phyloP scores from a whole-genome alignment of 139 green algal species.

The Chlorella sp. region DNA sequence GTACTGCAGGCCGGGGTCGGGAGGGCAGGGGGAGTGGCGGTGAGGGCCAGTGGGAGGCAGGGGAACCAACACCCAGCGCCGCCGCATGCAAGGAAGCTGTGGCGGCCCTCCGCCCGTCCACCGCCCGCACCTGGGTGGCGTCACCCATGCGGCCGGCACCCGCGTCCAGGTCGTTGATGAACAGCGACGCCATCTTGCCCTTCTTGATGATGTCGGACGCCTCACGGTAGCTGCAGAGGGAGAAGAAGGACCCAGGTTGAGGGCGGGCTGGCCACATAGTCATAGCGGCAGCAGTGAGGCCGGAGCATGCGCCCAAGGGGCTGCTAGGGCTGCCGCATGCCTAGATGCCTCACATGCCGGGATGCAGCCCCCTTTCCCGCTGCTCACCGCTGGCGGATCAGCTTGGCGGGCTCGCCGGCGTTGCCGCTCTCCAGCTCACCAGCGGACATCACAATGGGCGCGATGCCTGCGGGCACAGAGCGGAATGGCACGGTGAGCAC shows the following conservation, averaged over 20 bases:
- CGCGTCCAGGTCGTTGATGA: conserved; percentile 99
- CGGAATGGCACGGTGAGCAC: background rate
- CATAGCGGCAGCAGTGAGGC: too few species aligned
- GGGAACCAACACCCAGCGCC: too few species aligned
- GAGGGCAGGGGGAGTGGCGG: too few species aligned
- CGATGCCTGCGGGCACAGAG: conserved; percentile 66
- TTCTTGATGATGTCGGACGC: conserved; percentile 99
- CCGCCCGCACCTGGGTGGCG: conserved; percentile 73
- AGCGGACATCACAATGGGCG: conserved; percentile 97
- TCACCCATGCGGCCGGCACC: conserved; percentile 95
- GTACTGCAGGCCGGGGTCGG: conserved; percentile 75
- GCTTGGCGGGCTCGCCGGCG: conserved; percentile 98
- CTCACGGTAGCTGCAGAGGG: conserved; percentile 62
- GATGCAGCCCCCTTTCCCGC: too few species aligned
- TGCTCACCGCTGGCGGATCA: conserved; percentile 88
- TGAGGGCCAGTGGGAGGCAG: too few species aligned
- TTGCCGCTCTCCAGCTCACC: conserved; percentile 99
- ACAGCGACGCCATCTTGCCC: conserved; percentile 98
- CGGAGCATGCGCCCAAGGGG: too few species aligned
- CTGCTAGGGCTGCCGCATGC: too few species aligned
- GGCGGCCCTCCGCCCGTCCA: too few species aligned
- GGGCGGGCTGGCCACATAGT: too few species aligned
- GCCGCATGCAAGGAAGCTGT: too few species aligned
- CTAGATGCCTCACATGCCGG: too few species aligned
- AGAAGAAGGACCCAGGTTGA: too few species aligned